phyloP scores from a whole-genome alignment of 345 rosid genomes.

The Balakata baccata region DNA sequence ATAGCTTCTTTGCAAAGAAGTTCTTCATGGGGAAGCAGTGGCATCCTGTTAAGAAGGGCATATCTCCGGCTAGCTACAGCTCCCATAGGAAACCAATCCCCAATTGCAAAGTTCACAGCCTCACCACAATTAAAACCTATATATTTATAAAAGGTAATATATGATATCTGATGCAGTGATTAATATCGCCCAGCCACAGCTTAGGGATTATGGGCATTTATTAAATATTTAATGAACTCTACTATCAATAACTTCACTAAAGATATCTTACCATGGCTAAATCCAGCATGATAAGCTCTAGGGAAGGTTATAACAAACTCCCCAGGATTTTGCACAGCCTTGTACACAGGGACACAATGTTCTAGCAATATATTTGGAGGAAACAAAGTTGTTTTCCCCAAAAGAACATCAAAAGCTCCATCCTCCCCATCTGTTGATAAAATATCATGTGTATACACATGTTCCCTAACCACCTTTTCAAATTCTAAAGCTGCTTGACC shows the following conservation, averaged over 20 bases:
- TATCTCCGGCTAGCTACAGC: conserved; percentile 90
- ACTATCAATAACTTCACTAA: background rate
- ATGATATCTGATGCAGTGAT: background rate
- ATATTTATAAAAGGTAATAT: conserved; percentile 20
- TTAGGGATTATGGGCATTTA: background rate
- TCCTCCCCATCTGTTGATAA: conserved; percentile 75
- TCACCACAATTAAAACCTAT: conserved; percentile 98
- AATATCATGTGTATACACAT: conserved; percentile 75
- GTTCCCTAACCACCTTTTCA: conserved; percentile 86
- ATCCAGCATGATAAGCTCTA: conserved; percentile 98
- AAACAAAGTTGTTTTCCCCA: conserved; percentile 96
- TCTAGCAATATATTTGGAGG: conserved; percentile 86
- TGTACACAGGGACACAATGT: conserved; percentile 85
- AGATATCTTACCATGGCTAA: conserved; percentile 76
- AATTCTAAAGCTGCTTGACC: conserved; percentile 88
- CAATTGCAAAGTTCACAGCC: conserved; percentile 98
- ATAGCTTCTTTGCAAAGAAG: conserved; percentile 94
- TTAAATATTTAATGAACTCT: background rate
- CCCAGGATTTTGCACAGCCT: conserved; percentile 97
- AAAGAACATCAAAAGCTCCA: conserved; percentile 94
- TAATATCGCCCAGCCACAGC: background rate
- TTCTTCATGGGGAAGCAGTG: conserved; percentile 97
- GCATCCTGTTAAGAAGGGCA: conserved; percentile 83
- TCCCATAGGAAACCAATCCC: conserved; percentile 96
- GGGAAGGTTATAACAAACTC: conserved; percentile 91